Conservation (phyloP, 2,329 filamentous ascomycete genomes). For the Cytospora piceae region DNA sequence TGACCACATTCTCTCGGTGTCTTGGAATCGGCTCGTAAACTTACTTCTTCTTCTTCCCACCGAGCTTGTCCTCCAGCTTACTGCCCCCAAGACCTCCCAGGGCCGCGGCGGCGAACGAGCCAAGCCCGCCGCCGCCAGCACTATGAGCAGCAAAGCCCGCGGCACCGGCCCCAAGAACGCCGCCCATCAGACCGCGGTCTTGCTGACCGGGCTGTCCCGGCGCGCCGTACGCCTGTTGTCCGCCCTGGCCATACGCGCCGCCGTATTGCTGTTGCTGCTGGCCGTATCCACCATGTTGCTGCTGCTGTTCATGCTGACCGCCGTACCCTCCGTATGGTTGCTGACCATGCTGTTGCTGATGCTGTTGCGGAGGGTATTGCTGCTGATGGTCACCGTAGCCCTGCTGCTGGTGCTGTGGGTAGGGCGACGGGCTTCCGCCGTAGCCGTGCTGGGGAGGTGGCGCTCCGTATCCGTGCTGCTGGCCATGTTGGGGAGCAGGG, state of each 20-base stretch:
- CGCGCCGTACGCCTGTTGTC: constrained; percentile 27
- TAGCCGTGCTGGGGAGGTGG: constrained; percentile 33
- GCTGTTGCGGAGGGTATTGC: constrained; percentile 30
- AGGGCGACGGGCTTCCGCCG: constrained; percentile 27
- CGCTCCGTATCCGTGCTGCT: constrained; percentile 38
- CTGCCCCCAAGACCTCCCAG: constrained; percentile 61
- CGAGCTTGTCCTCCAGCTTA: constrained; percentile 46
- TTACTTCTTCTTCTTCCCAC: constrained; percentile 49
- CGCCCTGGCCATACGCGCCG: constrained; percentile 30
- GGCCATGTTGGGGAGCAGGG: constrained; percentile 31
- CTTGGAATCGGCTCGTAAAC: neutral
- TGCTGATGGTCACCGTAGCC: constrained; percentile 30
- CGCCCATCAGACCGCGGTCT: constrained; percentile 61
- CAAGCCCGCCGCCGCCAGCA: constrained; percentile 55
- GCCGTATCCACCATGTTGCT: neutral
- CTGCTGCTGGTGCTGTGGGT: constrained; percentile 30
- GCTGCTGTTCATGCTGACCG: constrained; percentile 19
- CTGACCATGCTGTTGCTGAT: constrained; percentile 36
- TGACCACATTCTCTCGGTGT: no score
- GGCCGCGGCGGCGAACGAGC: constrained; percentile 54
- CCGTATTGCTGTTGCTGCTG: constrained; percentile 8
- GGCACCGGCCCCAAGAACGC: constrained; percentile 55
- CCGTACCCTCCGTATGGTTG: constrained; percentile 27
- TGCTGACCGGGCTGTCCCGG: constrained; percentile 40
- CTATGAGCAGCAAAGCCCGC: constrained; percentile 60